Conservation (phyloP, 2,329 filamentous ascomycete genomes). For the Cladosporium sp. region DNA sequence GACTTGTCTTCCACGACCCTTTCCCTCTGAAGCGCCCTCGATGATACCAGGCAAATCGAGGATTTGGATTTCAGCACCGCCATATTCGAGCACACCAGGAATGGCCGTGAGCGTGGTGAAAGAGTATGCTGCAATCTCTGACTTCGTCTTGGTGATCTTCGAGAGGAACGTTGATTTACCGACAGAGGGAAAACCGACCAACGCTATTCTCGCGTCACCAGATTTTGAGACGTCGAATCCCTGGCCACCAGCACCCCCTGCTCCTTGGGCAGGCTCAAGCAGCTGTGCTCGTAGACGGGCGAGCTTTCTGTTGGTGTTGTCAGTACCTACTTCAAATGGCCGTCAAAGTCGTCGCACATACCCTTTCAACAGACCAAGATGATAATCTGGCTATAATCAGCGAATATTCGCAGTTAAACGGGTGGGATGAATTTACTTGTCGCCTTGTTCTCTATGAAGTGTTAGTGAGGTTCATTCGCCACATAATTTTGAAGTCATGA, state of each 20-base stretch:
- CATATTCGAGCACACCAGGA: slow-evolving; percentile 94
- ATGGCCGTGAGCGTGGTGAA: slow-evolving; percentile 98
- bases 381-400: slow-evolving; percentile 70
- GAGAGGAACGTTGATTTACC: slow-evolving; percentile 99
- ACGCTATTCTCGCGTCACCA: slow-evolving; percentile 91
- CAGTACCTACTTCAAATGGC: slow-evolving; percentile 14
- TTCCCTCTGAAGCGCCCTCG: slow-evolving; percentile 92
- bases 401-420: slow-evolving; percentile 11
- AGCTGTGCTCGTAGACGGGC: slow-evolving; percentile 91
- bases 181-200: slow-evolving; percentile 98
- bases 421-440: slow-evolving; percentile 65
- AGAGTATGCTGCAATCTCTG: slow-evolving; percentile 90
- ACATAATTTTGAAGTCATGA: slow-evolving; percentile 5
- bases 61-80: slow-evolving; percentile 95
- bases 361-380: slow-evolving; percentile 97
- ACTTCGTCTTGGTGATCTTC: slow-evolving; percentile 97
- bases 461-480: slow-evolving; percentile 29
- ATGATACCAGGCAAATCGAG: slow-evolving; percentile 98
- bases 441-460: slow-evolving; percentile 83
- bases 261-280: slow-evolving; percentile 78
- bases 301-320: slow-evolving; percentile 66
- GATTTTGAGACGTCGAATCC: slow-evolving; percentile 92
- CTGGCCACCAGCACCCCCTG: slow-evolving; percentile 70
- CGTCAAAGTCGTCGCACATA: slow-evolving; percentile 39
- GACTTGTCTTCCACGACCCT: slow-evolving; percentile 91